Conservation (phyloP, 495 filamentous ascomycete genomes). For the Penicillium goetzii region DNA sequence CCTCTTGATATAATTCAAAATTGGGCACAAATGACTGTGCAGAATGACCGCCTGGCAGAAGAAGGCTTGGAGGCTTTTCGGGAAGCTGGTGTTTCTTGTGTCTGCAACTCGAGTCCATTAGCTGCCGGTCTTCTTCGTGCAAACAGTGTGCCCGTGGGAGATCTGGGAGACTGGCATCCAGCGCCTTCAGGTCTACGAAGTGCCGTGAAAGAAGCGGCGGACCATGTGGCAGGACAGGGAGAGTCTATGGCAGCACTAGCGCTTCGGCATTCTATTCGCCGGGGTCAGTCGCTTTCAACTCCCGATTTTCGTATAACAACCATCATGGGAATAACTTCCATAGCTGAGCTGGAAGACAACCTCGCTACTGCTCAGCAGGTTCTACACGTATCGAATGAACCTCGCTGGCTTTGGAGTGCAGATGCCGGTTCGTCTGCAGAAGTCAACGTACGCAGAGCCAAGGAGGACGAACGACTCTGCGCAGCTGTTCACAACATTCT, state of each 20-base stretch:
- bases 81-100: constrained; percentile 69
- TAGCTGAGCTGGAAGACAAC: constrained; percentile 27
- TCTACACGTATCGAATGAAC: constrained; percentile 12
- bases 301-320: constrained; percentile 22
- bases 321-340: constrained; percentile 27
- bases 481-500: constrained; percentile 19
- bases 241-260: constrained; percentile 62
- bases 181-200: constrained; percentile 64
- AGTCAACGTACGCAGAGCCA: neutral
- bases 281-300: constrained; percentile 19
- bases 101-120: constrained; percentile 79
- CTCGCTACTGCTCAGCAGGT: constrained; percentile 19
- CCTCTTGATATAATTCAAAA: constrained; percentile 80
- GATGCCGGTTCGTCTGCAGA: neutral
- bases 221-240: constrained; percentile 57
- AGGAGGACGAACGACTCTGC: constrained; percentile 8
- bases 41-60: constrained; percentile 66
- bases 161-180: constrained; percentile 77
- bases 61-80: constrained; percentile 57
- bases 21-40: constrained; percentile 82
- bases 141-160: constrained; percentile 70
- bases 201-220: constrained; percentile 52
- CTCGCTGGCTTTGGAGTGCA: constrained; percentile 17
- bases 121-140: constrained; percentile 78
- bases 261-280: constrained; percentile 23